Conservation (phyloP, 768 basidiomycete genomes). For the Leucosporidium creatinivorum region DNA sequence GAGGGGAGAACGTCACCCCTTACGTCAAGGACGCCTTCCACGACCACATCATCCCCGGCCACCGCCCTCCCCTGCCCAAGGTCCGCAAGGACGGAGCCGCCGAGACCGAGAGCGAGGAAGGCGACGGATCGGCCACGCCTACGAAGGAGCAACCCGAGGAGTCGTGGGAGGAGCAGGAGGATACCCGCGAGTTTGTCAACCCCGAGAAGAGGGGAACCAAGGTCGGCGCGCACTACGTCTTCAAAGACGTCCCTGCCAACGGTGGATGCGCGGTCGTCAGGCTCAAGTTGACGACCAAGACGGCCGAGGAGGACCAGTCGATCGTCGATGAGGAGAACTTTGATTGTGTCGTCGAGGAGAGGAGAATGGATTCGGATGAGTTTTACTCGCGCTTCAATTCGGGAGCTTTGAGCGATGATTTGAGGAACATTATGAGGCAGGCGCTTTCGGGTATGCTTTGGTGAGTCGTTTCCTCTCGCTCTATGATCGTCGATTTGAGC, state of each 20-base stretch:
- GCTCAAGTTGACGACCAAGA: slow-evolving; percentile 75
- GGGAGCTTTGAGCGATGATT: slow-evolving; percentile 81
- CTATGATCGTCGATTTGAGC: not conserved
- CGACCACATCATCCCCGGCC: slow-evolving; percentile 84
- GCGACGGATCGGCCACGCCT: not conserved
- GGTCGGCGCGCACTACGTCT: slow-evolving; percentile 82
- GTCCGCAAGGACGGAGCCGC: slow-evolving; percentile 10
- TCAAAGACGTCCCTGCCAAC: slow-evolving; percentile 73
- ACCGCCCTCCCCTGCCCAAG: slow-evolving; percentile 54
- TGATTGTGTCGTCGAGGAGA: slow-evolving; percentile 80
- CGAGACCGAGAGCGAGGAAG: slow-evolving; percentile 5
- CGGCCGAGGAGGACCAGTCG: slow-evolving; percentile 65
- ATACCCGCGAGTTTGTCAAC: slow-evolving; percentile 59
- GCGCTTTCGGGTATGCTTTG: slow-evolving; percentile 95
- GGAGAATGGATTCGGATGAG: slow-evolving; percentile 89
- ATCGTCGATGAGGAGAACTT: slow-evolving; percentile 82
- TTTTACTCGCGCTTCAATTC: slow-evolving; percentile 76
- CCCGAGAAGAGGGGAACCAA: slow-evolving; percentile 85
- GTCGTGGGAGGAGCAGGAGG: slow-evolving; percentile 26
- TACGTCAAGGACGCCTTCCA: slow-evolving; percentile 98
- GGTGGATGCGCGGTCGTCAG: slow-evolving; percentile 95
- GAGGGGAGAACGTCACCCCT: slow-evolving; percentile 68
- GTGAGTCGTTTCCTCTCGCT: slow-evolving; percentile 41
- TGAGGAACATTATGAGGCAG: slow-evolving; percentile 93
- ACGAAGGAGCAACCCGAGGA: slow-evolving; percentile 22